These are phyloP conservation scores for Aphanomyces stellatus DNA, from an alignment of 352 stramenopile species.

Conservation along the genomic window DNA sequence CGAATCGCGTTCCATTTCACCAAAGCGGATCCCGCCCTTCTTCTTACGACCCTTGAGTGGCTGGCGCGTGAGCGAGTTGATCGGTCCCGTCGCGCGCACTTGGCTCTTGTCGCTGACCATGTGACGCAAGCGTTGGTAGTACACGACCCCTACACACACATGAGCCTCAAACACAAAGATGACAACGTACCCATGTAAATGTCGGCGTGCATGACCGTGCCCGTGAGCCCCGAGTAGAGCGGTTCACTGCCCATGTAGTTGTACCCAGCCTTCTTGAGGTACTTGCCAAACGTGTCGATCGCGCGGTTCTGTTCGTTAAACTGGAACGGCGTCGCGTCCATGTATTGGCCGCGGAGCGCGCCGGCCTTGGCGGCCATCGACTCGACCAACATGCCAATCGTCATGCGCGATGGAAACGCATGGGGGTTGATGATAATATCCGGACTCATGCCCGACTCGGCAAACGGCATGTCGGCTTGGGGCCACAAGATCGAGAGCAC, in stretches of 20 bases:
- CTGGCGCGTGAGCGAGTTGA: conserved; percentile 99
- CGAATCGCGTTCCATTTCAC: conserved; percentile 99
- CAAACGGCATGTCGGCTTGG: conserved; percentile 99
- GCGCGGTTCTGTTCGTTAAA: conserved; percentile 98
- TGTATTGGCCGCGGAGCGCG: conserved; percentile 95
- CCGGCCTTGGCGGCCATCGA: conserved; percentile 99
- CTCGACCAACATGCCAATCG: conserved; percentile 94
- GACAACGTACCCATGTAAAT: conserved; percentile 92
- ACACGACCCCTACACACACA: conserved; percentile 88
- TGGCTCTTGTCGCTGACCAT: conserved; percentile 99
- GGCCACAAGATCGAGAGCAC: conserved; percentile 99
- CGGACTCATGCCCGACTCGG: conserved; percentile 96
- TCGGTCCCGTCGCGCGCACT: conserved; percentile 95
- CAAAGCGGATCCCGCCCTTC: conserved; percentile 98
- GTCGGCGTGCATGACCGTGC: conserved; percentile 98
- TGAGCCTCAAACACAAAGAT: background rate
- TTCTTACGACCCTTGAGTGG: conserved; percentile 99
- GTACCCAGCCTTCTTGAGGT: conserved; percentile 94
- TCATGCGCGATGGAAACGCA: conserved; percentile 98
- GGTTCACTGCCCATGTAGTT: conserved; percentile 99
- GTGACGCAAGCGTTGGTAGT: conserved; percentile 99
- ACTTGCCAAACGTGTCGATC: conserved; percentile 99
- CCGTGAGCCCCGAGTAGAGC: conserved; percentile 98
- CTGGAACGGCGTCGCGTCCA: conserved; percentile 98
- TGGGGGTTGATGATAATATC: conserved; percentile 99